phyloP scores from a whole-genome alignment of 805 yeast species.

The Wickerhamiella lipophila region DNA sequence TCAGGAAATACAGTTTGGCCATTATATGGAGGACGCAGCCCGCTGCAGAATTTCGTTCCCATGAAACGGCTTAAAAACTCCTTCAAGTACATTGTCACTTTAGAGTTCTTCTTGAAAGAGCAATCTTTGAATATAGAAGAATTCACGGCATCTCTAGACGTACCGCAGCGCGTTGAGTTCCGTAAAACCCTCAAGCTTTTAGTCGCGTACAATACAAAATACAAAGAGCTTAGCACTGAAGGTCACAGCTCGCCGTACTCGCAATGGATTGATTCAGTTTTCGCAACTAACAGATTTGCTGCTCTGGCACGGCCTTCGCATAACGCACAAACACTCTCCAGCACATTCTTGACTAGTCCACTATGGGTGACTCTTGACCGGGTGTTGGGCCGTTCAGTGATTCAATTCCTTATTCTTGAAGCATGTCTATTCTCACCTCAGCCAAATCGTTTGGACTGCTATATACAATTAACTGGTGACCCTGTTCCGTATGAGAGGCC shows the following conservation, averaged over 20 bases:
- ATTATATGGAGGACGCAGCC: no score
- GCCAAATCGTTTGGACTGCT: neutral
- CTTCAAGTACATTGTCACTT: neutral
- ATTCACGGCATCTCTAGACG: neutral
- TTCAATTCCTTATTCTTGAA: neutral
- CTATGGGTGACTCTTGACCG: slow-evolving; percentile 2
- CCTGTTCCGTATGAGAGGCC: neutral
- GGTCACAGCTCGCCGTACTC: neutral
- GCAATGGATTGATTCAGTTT: neutral
- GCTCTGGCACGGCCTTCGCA: neutral
- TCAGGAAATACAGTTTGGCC: neutral
- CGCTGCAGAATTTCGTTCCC: neutral
- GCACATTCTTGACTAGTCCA: neutral
- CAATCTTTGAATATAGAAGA: neutral
- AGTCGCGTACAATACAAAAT: neutral
- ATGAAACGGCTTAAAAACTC: neutral
- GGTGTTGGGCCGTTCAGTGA: neutral
- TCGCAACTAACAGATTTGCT: neutral
- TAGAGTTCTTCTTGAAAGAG: neutral
- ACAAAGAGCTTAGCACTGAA: neutral
- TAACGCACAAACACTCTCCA: neutral
- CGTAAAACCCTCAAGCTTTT: neutral
- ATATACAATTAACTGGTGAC: neutral
- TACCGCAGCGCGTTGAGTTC: neutral
- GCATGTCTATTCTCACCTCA: neutral